Percentiles rank a stretch among this genome's conserved stretches.
Evolutionary conservation across 2,329 filamentous ascomycete species (phyloP).

Genomic region (Annulohypoxylon truncatum): DNA sequence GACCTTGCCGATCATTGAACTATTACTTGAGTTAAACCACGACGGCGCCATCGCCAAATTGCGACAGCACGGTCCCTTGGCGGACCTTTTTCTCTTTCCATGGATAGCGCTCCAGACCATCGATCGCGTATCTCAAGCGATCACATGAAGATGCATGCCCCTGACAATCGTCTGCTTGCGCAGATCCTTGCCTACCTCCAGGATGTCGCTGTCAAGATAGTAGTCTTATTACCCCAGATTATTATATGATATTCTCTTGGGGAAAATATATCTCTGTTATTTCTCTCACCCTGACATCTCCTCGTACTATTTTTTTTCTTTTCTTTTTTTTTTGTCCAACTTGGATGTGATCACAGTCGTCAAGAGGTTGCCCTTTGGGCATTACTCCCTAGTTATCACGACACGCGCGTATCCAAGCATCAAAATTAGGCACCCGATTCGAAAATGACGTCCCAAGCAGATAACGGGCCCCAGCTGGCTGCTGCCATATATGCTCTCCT

Average conservation of each 20-base stretch:
- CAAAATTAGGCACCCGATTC: neutral
- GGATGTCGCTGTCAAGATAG: slow-evolving; percentile 7
- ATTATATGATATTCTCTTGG: neutral
- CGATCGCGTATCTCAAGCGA: slow-evolving; percentile 12
- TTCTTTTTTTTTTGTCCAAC: neutral
- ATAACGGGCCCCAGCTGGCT: slow-evolving; percentile 45
- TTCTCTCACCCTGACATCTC: neutral
- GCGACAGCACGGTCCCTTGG: neutral
- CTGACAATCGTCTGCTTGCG: slow-evolving; percentile 9
- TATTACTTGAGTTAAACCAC: neutral
- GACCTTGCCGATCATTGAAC: slow-evolving; percentile 6
- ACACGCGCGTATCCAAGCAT: neutral
- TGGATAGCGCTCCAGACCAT: slow-evolving; percentile 7
- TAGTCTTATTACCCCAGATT: slow-evolving; percentile 7
- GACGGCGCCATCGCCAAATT: neutral
- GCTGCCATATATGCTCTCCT: slow-evolving; percentile 31
- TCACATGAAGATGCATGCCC: neutral
- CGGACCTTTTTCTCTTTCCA: slow-evolving; percentile 23
- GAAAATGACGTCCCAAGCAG: slow-evolving; percentile 37
- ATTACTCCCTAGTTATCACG: slow-evolving; percentile 3
- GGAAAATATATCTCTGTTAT: slow-evolving; percentile 7
- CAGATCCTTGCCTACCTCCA: slow-evolving; percentile 9
- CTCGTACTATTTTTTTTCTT: neutral
- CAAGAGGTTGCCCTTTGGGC: slow-evolving; percentile 30
- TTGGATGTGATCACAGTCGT: slow-evolving; percentile 22